phyloP scores from a whole-genome alignment of 768 basidiomycete species.

The Exidia glandulosa region DNA sequence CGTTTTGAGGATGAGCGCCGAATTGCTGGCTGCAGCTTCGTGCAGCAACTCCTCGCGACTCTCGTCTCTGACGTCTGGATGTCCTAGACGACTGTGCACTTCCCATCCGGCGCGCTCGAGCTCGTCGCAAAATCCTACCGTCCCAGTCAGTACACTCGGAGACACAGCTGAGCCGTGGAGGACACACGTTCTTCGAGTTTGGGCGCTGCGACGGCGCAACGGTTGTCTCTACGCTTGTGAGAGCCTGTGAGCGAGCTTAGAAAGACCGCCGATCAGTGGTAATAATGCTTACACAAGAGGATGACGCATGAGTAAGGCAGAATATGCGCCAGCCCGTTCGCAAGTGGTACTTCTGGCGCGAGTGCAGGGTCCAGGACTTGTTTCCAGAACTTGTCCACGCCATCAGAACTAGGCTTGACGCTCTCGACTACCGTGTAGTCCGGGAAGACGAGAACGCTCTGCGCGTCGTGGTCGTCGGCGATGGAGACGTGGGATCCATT shows the following conservation, averaged over 20 bases:
- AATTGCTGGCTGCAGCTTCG: conserved; percentile 31
- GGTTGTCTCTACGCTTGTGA: conserved; percentile 85
- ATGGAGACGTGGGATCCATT: conserved; percentile 77
- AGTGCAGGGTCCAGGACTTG: conserved; percentile 49
- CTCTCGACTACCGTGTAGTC: conserved; percentile 80
- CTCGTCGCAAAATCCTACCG: conserved; percentile 47
- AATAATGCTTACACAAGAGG: conserved; percentile 60
- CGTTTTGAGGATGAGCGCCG: conserved; percentile 73
- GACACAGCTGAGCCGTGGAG: conserved; percentile 9
- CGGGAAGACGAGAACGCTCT: conserved; percentile 83
- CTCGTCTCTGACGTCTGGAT: conserved; percentile 39
- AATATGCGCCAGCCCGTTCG: conserved; percentile 42
- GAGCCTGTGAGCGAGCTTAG: conserved; percentile 46
- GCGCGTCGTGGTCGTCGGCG: conserved; percentile 45
- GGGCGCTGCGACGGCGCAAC: conserved; percentile 80
- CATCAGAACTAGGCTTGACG: conserved; percentile 22
- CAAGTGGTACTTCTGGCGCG: conserved; percentile 29
- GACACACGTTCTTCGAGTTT: conserved; percentile 63
- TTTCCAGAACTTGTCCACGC: conserved; percentile 45
- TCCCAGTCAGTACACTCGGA: background rate
- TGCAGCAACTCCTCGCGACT: conserved; percentile 39
- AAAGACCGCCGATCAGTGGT: background rate
- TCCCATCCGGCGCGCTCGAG: conserved; percentile 66
- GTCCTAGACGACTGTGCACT: conserved; percentile 63
- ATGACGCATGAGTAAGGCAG: conserved; percentile 88